These are phyloP conservation scores for Xylariaceae sp. DNA, from an alignment of 2,329 filamentous ascomycete genomes.

Conservation along the genomic window DNA sequence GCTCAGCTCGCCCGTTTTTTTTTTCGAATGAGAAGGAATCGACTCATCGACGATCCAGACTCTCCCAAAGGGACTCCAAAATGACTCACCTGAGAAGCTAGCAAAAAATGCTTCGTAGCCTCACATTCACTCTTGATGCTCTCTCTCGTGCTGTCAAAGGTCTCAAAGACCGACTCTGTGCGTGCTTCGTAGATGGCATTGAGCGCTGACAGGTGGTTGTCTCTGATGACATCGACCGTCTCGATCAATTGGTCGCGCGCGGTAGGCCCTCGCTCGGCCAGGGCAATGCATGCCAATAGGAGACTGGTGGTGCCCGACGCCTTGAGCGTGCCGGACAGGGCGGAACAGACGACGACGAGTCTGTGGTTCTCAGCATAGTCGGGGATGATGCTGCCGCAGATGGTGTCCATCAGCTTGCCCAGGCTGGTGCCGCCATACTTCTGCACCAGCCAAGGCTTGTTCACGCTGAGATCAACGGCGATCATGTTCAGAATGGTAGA, in stretches of 20 bases:
- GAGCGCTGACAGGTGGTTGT: slow-evolving; percentile 44
- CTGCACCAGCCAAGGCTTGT: slow-evolving; percentile 49
- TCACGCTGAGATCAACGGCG: slow-evolving; percentile 14
- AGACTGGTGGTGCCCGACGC: slow-evolving; percentile 50
- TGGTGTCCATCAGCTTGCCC: slow-evolving; percentile 52
- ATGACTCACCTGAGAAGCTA: slow-evolving; percentile 44
- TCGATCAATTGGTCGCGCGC: slow-evolving; percentile 37
- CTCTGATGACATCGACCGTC: slow-evolving; percentile 45
- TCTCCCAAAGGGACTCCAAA: background rate
- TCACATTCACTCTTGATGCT: slow-evolving; percentile 46
- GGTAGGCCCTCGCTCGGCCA: slow-evolving; percentile 21
- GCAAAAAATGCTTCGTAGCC: slow-evolving; percentile 43
- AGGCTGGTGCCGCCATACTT: slow-evolving; percentile 58
- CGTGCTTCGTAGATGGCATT: slow-evolving; percentile 20
- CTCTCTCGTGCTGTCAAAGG: slow-evolving; percentile 36
- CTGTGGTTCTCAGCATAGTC: slow-evolving; percentile 38
- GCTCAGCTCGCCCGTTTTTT: background rate
- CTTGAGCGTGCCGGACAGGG: slow-evolving; percentile 49
- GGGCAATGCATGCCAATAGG: slow-evolving; percentile 32
- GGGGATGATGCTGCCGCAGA: slow-evolving; percentile 32
- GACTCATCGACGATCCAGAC: too few relatives aligned
- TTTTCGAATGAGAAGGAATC: too few relatives aligned
- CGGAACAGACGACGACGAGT: slow-evolving; percentile 53
- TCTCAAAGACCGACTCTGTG: slow-evolving; percentile 23
- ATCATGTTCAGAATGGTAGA: slow-evolving; percentile 9